These are phyloP conservation scores for Cladosporium sphaerospermum DNA, from an alignment of 2,329 filamentous ascomycete genomes.

Conservation along the genomic window DNA sequence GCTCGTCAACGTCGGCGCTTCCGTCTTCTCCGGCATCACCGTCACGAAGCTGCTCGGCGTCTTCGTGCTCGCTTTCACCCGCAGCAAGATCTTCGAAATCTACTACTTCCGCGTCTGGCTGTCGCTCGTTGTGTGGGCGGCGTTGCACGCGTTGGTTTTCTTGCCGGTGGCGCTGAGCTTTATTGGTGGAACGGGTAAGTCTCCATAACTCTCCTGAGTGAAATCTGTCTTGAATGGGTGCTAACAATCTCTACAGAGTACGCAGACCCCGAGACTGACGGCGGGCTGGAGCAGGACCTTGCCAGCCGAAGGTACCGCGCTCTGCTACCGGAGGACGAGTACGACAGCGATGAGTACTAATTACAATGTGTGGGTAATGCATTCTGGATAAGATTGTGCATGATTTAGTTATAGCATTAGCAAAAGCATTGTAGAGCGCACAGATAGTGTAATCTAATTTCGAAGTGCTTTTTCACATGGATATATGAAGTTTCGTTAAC, in stretches of 20 bases:
- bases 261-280: constrained; percentile 77
- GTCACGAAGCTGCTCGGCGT: constrained; percentile 93
- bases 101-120: constrained; percentile 99
- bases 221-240: constrained; percentile 6
- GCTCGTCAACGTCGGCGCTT: constrained; percentile 87
- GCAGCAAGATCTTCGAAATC: constrained; percentile 98
- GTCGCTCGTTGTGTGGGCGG: constrained; percentile 81
- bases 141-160: constrained; percentile 82
- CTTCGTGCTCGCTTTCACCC: constrained; percentile 83
- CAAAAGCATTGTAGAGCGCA: background rate
- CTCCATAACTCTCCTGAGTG: background rate
- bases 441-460: background rate
- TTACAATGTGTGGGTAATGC: background rate
- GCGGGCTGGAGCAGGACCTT: constrained; percentile 83
- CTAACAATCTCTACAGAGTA: constrained; percentile 53
- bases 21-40: constrained; percentile 93
- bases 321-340: constrained; percentile 68
- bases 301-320: constrained; percentile 72
- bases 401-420: background rate
- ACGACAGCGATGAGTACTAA: constrained; percentile 62
- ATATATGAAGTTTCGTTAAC: too few species aligned
- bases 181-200: constrained; percentile 68
- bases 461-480: constrained; percentile 27
- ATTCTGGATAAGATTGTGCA: background rate
- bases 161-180: constrained; percentile 84